Evolutionary conservation across 2,329 filamentous ascomycete species (phyloP).

Genomic region (Chaetomium strumarium): DNA sequence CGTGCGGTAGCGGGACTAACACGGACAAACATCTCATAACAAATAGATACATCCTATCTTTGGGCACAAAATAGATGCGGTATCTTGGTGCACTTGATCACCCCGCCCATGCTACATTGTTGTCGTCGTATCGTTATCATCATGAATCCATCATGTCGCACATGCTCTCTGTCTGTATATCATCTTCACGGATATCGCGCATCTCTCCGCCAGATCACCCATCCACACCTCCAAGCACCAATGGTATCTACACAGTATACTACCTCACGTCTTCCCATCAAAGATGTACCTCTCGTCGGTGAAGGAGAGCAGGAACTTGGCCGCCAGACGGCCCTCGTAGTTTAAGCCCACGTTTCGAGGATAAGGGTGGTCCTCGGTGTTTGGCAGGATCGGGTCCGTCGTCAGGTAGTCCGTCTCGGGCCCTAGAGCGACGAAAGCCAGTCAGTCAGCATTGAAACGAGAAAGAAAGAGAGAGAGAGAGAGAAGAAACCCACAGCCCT

Average conservation of each 20-base stretch:
- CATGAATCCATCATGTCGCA: neutral
- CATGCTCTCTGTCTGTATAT: neutral
- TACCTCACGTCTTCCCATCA: conserved; percentile 12
- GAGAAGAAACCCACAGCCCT: conserved; percentile 35
- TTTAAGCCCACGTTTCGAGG: conserved; percentile 43
- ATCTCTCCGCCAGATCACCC: neutral
- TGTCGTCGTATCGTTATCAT: neutral
- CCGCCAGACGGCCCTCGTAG: conserved; percentile 48
- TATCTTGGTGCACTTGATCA: neutral
- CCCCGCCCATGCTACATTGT: neutral
- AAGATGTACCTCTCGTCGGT: conserved; percentile 38
- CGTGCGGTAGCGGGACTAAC: conserved; percentile 58
- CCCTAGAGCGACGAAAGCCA: conserved; percentile 24
- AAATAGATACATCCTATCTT: neutral
- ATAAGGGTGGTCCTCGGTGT: conserved; percentile 39
- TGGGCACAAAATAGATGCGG: neutral
- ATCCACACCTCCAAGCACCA: neutral
- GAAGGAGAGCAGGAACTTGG: conserved; percentile 52
- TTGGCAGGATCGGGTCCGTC: conserved; percentile 42
- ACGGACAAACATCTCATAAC: conserved; percentile 48
- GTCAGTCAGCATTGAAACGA: conserved; percentile 4
- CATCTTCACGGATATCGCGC: neutral
- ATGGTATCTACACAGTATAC: neutral
- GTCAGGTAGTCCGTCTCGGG: conserved; percentile 40
- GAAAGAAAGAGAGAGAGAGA: neutral